Conservation (phyloP, 2,329 filamentous ascomycete genomes). For the Juglanconis juglandina region DNA sequence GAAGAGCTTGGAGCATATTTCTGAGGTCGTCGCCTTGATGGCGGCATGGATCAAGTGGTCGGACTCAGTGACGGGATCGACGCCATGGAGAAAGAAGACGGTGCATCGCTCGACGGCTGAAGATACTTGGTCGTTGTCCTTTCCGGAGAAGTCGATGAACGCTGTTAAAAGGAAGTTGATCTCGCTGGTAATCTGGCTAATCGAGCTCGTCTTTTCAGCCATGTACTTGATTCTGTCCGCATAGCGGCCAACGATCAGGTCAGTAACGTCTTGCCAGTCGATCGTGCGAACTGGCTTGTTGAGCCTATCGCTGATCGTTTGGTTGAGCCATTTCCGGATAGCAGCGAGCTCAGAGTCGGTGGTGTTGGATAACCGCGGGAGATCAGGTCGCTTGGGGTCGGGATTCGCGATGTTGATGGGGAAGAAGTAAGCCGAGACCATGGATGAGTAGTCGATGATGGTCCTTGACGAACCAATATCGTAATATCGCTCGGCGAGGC, state of each 20-base stretch:
- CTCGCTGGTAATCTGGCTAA: slow-evolving; percentile 31
- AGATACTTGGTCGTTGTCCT: slow-evolving; percentile 28
- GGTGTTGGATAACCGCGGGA: slow-evolving; percentile 23
- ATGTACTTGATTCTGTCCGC: slow-evolving; percentile 49
- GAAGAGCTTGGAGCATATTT: slow-evolving; percentile 37
- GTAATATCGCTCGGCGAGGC: slow-evolving; percentile 41
- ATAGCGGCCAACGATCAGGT: slow-evolving; percentile 64
- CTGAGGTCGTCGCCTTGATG: slow-evolving; percentile 34
- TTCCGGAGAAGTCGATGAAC: slow-evolving; percentile 40
- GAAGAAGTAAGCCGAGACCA: slow-evolving; percentile 51
- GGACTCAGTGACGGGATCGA: slow-evolving; percentile 30
- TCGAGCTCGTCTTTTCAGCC: slow-evolving; percentile 25
- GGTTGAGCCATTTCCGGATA: slow-evolving; percentile 30
- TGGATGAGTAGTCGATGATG: slow-evolving; percentile 45
- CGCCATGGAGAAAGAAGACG: slow-evolving; percentile 39
- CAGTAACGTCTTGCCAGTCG: slow-evolving; percentile 66
- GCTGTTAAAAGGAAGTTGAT: slow-evolving; percentile 38
- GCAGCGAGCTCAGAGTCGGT: slow-evolving; percentile 21
- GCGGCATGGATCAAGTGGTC: slow-evolving; percentile 45
- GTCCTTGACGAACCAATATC: slow-evolving; percentile 41
- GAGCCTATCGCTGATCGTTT: slow-evolving; percentile 26
- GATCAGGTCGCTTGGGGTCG: slow-evolving; percentile 24
- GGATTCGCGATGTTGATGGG: slow-evolving; percentile 47
- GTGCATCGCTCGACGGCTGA: slow-evolving; percentile 45
- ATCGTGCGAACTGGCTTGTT: slow-evolving; percentile 32